Evolutionary conservation across 805 yeast genomes (phyloP).

Genomic region (Zygosaccharomyces siamensis): DNA sequence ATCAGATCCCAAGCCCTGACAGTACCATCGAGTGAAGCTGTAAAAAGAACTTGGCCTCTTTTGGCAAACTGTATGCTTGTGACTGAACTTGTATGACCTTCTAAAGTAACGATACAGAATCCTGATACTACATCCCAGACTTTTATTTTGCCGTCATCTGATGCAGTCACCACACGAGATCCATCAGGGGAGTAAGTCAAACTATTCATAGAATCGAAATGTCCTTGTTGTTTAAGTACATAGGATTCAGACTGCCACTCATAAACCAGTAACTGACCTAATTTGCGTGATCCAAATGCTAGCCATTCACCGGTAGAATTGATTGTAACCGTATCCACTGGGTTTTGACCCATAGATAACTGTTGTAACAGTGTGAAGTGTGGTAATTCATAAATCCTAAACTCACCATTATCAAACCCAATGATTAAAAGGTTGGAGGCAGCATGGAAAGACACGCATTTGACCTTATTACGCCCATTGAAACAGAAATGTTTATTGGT

Average conservation of each 20-base stretch:
- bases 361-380: slow-evolving; percentile 76
- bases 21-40: slow-evolving; percentile 92
- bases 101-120: slow-evolving; percentile 85
- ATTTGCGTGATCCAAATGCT: slow-evolving; percentile 83
- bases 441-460: slow-evolving; percentile 81
- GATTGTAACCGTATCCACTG: slow-evolving; percentile 74
- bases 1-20: slow-evolving; percentile 95
- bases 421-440: slow-evolving; percentile 67
- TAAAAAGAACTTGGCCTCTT: slow-evolving; percentile 84
- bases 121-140: slow-evolving; percentile 95
- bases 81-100: slow-evolving; percentile 85
- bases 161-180: slow-evolving; percentile 81
- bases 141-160: slow-evolving; percentile 95
- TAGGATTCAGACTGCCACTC: slow-evolving; percentile 99
- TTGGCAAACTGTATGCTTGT: slow-evolving; percentile 85
- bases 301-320: slow-evolving; percentile 93
- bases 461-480: slow-evolving; percentile 58
- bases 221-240: slow-evolving; percentile 94
- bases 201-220: slow-evolving; percentile 83
- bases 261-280: slow-evolving; percentile 93
- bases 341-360: slow-evolving; percentile 85
- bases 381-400: slow-evolving; percentile 84
- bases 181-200: slow-evolving; percentile 94
- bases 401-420: slow-evolving; percentile 87
- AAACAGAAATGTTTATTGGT: slow-evolving; percentile 69